Evolutionary conservation across 2,329 filamentous ascomycete species (phyloP).

Genomic region (Scedosporium dehoogii): DNA sequence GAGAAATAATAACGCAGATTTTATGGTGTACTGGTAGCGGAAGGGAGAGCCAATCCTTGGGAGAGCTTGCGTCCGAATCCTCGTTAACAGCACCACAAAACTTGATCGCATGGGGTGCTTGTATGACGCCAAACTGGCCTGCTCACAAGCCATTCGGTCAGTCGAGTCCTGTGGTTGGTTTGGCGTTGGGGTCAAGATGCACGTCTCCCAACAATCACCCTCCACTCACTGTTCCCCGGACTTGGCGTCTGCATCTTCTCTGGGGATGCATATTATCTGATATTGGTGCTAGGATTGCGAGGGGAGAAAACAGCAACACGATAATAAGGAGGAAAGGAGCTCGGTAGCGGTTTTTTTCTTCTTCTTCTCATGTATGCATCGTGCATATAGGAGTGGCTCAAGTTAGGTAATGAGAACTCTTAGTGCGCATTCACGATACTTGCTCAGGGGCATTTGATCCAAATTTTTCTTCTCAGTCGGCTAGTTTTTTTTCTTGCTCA

Average conservation of each 20-base stretch:
- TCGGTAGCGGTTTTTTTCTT: neutral
- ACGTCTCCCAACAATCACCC: neutral
- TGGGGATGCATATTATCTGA: neutral
- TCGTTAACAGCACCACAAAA: neutral
- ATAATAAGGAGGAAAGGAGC: neutral
- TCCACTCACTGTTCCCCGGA: neutral
- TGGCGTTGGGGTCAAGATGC: neutral
- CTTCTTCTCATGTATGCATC: neutral
- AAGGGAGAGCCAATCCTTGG: neutral
- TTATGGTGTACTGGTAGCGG: neutral
- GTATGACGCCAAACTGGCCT: neutral
- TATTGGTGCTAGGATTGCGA: neutral
- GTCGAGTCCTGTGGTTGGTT: neutral
- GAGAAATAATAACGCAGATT: neutral
- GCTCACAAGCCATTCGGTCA: neutral
- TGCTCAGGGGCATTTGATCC: neutral
- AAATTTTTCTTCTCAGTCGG: neutral
- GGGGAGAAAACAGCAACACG: neutral
- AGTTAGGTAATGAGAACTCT: neutral
- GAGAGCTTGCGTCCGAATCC: neutral
- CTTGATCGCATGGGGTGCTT: neutral
- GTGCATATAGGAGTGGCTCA: neutral
- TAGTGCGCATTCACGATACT: neutral
- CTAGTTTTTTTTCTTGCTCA: neutral
- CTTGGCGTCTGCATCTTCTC: neutral